These are phyloP conservation scores for Thelonectria rubi DNA, from an alignment of 2,329 filamentous ascomycete genomes.

Conservation along the genomic window DNA sequence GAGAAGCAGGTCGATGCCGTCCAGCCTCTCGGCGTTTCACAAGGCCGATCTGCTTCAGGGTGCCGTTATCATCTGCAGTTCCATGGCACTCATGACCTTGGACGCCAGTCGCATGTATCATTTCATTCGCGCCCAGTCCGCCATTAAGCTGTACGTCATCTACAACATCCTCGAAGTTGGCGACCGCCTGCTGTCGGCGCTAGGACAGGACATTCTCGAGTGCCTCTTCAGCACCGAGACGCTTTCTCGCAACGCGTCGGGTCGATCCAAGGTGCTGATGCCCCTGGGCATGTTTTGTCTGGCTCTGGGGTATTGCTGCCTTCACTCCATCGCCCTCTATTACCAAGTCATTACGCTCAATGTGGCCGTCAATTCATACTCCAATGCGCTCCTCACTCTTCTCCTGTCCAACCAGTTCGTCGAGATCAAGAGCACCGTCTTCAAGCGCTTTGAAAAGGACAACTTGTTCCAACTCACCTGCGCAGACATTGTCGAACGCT, in stretches of 20 bases:
- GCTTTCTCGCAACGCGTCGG: conserved; percentile 84
- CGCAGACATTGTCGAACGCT: conserved; percentile 94
- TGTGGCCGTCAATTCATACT: conserved; percentile 98
- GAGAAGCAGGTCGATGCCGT: conserved; percentile 85
- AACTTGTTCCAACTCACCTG: conserved; percentile 97
- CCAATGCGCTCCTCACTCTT: conserved; percentile 90
- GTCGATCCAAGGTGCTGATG: conserved; percentile 88
- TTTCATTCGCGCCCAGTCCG: conserved; percentile 92
- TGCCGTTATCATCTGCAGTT: conserved; percentile 85
- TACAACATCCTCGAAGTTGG: conserved; percentile 96
- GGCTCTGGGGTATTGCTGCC: conserved; percentile 85
- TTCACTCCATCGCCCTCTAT: conserved; percentile 88
- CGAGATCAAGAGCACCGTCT: conserved; percentile 97
- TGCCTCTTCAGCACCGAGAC: conserved; percentile 95
- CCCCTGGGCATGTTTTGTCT: conserved; percentile 92
- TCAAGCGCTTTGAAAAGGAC: conserved; percentile 98
- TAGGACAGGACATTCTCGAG: conserved; percentile 96
- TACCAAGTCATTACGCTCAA: conserved; percentile 98
- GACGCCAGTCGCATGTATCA: conserved; percentile 99
- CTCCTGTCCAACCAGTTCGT: conserved; percentile 98
- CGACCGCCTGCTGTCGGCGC: conserved; percentile 86
- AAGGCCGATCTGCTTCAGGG: conserved; percentile 96
- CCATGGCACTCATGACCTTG: conserved; percentile 84
- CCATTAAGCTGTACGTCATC: conserved; percentile 98
- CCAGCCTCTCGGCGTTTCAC: conserved; percentile 83